Evolutionary conservation across 106 monocot genomes (phyloP).

Genomic region (Chionographis japonica): DNA sequence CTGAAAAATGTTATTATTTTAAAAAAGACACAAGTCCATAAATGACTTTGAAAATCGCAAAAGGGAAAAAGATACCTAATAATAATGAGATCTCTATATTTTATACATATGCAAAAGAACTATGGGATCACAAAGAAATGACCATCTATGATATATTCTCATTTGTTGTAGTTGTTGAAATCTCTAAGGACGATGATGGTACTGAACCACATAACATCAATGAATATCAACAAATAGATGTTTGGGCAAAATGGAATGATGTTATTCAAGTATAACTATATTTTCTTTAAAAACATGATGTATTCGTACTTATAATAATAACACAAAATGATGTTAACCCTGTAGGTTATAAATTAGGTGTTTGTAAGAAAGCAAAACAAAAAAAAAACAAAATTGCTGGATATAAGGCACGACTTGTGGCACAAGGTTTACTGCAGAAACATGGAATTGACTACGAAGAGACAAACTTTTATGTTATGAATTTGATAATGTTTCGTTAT

Average conservation of each 20-base stretch:
- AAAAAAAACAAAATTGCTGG: neutral
- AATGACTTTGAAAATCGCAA: no score
- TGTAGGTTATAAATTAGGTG: conserved; percentile 4
- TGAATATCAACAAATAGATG: neutral
- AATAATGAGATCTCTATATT: no score
- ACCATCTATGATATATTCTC: no score
- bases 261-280: neutral
- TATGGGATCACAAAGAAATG: no score
- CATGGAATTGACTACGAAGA: neutral
- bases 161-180: no score
- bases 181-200: neutral
- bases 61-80: no score
- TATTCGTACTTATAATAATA: neutral
- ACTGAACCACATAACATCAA: neutral
- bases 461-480: neutral
- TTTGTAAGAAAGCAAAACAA: neutral
- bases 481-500: neutral
- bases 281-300: neutral
- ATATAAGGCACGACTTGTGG: conserved; percentile 1
- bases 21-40: no score
- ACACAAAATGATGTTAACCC: neutral
- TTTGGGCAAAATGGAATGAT: neutral
- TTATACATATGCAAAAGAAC: no score
- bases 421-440: conserved; percentile 1
- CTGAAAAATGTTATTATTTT: no score